phyloP scores from a whole-genome alignment of 352 stramenopile species.

The Albugo candida region DNA sequence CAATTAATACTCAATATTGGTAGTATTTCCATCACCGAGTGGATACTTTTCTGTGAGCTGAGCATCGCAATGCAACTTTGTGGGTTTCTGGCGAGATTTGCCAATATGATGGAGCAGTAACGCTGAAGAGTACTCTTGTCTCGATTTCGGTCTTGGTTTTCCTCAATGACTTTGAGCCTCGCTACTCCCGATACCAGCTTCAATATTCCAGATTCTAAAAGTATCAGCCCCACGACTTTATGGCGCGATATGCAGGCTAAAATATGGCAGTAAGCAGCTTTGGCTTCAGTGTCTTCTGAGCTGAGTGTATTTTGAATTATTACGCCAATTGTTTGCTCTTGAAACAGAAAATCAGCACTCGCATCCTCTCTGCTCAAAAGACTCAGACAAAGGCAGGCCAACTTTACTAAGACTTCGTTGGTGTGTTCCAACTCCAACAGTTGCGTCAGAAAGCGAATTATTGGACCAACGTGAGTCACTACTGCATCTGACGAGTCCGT shows the following conservation, averaged over 20 bases:
- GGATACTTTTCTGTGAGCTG: constrained; percentile 13
- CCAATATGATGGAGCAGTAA: constrained; percentile 12
- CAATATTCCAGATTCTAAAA: constrained; percentile 31
- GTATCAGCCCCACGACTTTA: constrained; percentile 24
- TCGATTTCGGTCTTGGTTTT: no score
- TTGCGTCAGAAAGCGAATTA: constrained; percentile 10
- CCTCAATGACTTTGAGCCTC: no score
- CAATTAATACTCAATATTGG: constrained; percentile 46
- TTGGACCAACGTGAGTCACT: constrained; percentile 22
- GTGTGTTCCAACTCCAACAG: constrained; percentile 27
- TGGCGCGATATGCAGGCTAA: constrained; percentile 57
- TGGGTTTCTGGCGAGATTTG: constrained; percentile 29
- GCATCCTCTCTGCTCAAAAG: constrained; percentile 45
- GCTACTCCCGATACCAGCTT: neutral
- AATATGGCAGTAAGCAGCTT: constrained; percentile 54
- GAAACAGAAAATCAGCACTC: constrained; percentile 29
- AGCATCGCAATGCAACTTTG: constrained; percentile 30
- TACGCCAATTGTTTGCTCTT: constrained; percentile 26
- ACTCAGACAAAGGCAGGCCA: constrained; percentile 52
- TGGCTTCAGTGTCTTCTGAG: constrained; percentile 37
- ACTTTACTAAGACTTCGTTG: constrained; percentile 38
- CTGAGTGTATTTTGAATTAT: constrained; percentile 38
- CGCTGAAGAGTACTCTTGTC: no score
- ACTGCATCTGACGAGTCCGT: constrained; percentile 5
- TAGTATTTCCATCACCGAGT: constrained; percentile 46